Evolutionary conservation across 2,329 filamentous ascomycete species (phyloP), one percentile per base, ranked within the genome.

Genomic region (Paraphoma chrysanthemicola): DNA sequence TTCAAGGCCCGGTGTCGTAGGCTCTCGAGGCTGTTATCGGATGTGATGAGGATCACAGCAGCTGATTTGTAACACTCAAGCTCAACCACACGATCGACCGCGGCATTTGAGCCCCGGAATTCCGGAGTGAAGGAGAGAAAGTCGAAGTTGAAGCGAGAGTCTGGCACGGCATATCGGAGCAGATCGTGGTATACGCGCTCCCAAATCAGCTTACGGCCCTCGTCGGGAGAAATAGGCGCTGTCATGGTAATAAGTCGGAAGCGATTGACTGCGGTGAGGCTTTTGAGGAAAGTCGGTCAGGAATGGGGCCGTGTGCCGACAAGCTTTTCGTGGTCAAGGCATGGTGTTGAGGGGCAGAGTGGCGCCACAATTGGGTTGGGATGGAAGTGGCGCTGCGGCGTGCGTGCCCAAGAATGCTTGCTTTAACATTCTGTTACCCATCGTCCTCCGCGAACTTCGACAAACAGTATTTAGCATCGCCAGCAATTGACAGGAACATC

Each of bases 21-120:
- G 8, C 71, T 61, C 60, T 81, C 78, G n/a, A 81, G 70, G 61
- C 78, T 80, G 55, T 80, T 81, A 59, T 81, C 79, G 2, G 78
- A 75, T 5, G 78, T 77, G 18, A 79, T 73, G 56, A 81, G 80
- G 44, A 81, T 58, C 4, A 68, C 67, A 10, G 54, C 41, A 3
- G 74, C 71, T 8, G 58, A 48, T 16, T 60, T 46, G 57, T 80
- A 81, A 51, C 64, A 70, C 4, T 69, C 64, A 14, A 79, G 62
- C 3, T 67, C 53, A 1, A 64, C 51, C 2, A 81, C 60, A 36
- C 66, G 70, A 6, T 69, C 59, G 14, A 70, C 68, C 1, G 79
- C 79, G 0, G 61, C 56, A 2, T 67, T 51, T 0, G 79, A 81
- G 46, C 69, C 72, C 5, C 68, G 64, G 54, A 82, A 81, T 60